Evolutionary conservation across 768 basidiomycete species (phyloP).

Genomic region (Xerocomus potaroensis): DNA sequence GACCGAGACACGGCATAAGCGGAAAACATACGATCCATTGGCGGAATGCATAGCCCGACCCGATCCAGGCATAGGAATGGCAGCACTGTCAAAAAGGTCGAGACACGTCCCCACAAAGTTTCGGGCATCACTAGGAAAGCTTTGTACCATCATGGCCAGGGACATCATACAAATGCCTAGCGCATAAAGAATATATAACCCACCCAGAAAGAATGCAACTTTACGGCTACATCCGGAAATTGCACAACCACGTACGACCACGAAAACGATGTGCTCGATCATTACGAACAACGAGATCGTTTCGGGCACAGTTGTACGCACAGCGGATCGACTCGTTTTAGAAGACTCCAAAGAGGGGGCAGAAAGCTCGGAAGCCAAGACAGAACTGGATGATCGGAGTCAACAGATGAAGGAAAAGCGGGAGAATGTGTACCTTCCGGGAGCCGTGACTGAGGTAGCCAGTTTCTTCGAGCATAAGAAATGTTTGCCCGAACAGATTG

Average conservation of each 20-base stretch:
- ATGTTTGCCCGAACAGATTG: constrained; percentile 16
- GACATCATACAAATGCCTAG: background rate
- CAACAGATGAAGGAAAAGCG: background rate
- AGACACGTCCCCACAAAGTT: no score
- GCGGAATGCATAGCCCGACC: constrained; percentile 12
- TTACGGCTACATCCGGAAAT: constrained; percentile 13
- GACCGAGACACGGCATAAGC: background rate
- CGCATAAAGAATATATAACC: constrained; percentile 12
- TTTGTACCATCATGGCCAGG: no score
- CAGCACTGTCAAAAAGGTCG: background rate
- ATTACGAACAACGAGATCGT: background rate
- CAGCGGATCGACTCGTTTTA: constrained; percentile 10
- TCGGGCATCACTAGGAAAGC: no score
- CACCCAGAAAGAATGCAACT: background rate
- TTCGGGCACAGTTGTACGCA: background rate
- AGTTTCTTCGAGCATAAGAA: constrained; percentile 20
- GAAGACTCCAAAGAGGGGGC: background rate
- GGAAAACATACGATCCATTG: background rate
- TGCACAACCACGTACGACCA: constrained; percentile 23
- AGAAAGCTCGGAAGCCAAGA: background rate
- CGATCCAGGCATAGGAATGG: constrained; percentile 3
- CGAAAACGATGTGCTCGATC: constrained; percentile 16
- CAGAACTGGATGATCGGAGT: constrained; percentile 7
- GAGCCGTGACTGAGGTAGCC: constrained; percentile 18
- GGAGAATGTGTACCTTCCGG: background rate